Evolutionary conservation across 2,329 filamentous ascomycete species (phyloP).

Genomic region (Gremmenia infestans): DNA sequence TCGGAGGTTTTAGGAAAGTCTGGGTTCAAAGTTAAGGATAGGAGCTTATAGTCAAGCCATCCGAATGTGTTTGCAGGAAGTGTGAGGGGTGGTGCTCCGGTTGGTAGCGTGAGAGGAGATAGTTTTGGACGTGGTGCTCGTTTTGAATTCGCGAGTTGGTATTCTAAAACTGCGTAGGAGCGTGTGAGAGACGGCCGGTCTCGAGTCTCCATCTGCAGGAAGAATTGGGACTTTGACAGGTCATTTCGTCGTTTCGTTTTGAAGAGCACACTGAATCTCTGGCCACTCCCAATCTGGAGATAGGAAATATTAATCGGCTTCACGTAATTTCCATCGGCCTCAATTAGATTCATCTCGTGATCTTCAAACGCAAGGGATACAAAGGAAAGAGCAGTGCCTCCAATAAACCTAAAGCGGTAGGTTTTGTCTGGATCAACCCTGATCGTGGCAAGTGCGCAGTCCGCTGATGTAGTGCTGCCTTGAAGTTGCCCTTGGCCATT

Average conservation of each 20-base stretch:
- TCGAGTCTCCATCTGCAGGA: conserved; percentile 39
- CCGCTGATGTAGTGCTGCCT: conserved; percentile 33
- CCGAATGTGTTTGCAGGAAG: no score
- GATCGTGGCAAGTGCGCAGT: conserved; percentile 39
- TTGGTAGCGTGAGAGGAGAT: no score
- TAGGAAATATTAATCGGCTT: conserved; percentile 14
- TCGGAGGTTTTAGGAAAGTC: conserved; percentile 28
- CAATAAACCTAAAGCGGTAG: conserved; percentile 58
- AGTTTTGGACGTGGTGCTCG: no score
- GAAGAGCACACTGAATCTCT: conserved; percentile 44
- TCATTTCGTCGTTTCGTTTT: conserved; percentile 34
- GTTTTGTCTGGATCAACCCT: conserved; percentile 54
- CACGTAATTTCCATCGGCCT: conserved; percentile 47
- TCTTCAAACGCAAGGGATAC: conserved; percentile 50
- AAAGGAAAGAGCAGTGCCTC: conserved; percentile 49
- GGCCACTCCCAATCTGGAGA: conserved; percentile 37
- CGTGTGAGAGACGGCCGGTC: conserved; percentile 34
- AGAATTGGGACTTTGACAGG: conserved; percentile 31
- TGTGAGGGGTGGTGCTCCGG: no score
- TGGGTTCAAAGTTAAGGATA: conserved; percentile 15
- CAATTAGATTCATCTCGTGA: conserved; percentile 56
- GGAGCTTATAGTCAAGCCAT: conserved; percentile 30
- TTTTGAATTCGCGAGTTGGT: conserved; percentile 7
- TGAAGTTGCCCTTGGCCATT: conserved; percentile 53
- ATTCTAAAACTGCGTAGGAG: conserved; percentile 37